These are phyloP conservation scores for Glomus cerebriforme DNA, from an alignment of 192 early-diverging fungal species.

Conservation along the genomic window DNA sequence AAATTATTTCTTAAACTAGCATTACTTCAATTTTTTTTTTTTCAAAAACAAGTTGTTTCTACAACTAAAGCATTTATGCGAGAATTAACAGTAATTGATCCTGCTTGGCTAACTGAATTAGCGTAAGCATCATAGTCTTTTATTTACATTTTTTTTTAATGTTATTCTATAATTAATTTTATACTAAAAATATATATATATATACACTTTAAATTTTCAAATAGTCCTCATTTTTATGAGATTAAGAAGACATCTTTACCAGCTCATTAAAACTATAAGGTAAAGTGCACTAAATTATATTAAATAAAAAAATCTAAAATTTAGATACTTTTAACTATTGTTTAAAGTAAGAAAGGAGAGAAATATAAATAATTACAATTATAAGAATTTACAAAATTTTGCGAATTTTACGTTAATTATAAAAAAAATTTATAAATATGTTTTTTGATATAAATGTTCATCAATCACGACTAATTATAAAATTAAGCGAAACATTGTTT, in stretches of 20 bases:
- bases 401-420: neutral
- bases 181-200: neutral
- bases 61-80: constrained; percentile 97
- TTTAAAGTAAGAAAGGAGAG: too few relatives aligned
- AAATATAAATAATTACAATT: neutral
- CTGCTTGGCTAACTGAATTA: constrained; percentile 94
- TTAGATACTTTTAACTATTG: neutral
- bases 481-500: neutral
- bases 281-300: neutral
- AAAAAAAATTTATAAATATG: neutral
- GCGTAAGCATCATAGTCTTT: constrained; percentile 45
- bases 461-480: neutral
- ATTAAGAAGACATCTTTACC: constrained; percentile 13
- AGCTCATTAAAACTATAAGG: neutral
- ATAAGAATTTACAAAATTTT: neutral
- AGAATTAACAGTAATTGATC: constrained; percentile 89
- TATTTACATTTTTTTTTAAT: neutral
- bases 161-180: neutral
- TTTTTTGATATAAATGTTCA: neutral
- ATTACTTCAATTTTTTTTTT: neutral
- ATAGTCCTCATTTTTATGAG: constrained; percentile 33
- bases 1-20: neutral
- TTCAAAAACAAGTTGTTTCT: constrained; percentile 64
- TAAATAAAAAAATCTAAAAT: neutral
- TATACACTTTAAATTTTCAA: neutral